phyloP scores from a whole-genome alignment of 352 stramenopile species.

The Aphanomyces euteiches region DNA sequence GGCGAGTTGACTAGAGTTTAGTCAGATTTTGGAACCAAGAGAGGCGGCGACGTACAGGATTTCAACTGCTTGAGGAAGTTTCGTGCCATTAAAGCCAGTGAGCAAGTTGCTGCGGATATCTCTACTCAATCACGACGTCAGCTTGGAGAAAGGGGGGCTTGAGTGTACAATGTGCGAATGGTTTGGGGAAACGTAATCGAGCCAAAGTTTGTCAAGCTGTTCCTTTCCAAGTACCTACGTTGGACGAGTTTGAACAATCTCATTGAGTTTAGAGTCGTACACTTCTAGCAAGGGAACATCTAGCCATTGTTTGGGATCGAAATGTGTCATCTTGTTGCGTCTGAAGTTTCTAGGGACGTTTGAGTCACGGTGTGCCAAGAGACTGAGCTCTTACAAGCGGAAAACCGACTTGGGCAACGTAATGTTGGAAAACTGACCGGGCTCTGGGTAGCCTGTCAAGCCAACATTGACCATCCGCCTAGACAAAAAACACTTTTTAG shows the following conservation, averaged over 20 bases:
- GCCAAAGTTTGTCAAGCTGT: not conserved
- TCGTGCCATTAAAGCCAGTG: not conserved
- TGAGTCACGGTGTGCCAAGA: not conserved
- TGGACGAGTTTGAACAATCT: too few relatives aligned
- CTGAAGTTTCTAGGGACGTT: not conserved
- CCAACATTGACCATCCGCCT: not conserved
- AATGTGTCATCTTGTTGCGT: conserved; percentile 8
- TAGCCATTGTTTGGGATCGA: not conserved
- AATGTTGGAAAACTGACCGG: conserved; percentile 9
- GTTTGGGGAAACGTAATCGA: not conserved
- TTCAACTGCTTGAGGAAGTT: not conserved
- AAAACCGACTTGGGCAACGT: not conserved
- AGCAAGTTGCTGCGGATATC: not conserved
- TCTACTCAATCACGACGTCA: not conserved
- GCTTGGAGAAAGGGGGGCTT: too few relatives aligned
- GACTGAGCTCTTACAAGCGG: not conserved
- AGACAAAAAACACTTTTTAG: not conserved
- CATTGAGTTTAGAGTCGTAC: not conserved
- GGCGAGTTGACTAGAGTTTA: not conserved
- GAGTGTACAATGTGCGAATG: too few relatives aligned
- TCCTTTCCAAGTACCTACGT: conserved; percentile 1
- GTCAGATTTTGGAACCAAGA: not conserved
- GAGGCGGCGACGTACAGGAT: not conserved
- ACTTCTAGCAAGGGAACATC: not conserved
- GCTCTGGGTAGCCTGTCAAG: conserved; percentile 6